Evolutionary conservation across 257 asterid species (phyloP).

Genomic region (Plantago major): DNA sequence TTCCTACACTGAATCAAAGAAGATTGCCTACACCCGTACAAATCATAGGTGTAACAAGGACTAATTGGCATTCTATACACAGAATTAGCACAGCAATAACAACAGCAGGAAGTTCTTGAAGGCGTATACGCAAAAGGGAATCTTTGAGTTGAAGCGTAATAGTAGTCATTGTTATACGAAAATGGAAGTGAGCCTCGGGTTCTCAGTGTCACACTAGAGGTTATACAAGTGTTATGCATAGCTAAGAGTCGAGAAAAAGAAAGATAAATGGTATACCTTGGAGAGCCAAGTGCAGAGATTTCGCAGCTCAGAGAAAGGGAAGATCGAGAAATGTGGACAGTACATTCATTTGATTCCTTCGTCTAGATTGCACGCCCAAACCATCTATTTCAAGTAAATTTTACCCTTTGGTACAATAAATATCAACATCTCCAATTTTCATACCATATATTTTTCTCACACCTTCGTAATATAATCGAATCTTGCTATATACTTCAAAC

Average conservation of each 20-base stretch:
- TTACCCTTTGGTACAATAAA: too few species aligned
- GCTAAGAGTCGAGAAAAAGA: slow-evolving; percentile 8
- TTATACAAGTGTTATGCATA: slow-evolving; percentile 52
- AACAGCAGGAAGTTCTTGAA: slow-evolving; percentile 30
- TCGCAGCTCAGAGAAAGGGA: neutral
- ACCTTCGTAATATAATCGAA: too few species aligned
- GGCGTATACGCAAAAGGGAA: slow-evolving; percentile 44
- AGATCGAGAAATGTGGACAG: slow-evolving; percentile 7
- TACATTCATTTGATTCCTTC: too few species aligned
- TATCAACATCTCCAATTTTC: too few species aligned
- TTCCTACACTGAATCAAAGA: slow-evolving; percentile 63
- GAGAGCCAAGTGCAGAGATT: slow-evolving; percentile 26
- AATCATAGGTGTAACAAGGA: slow-evolving; percentile 39
- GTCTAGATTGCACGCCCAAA: too few species aligned
- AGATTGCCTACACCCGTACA: slow-evolving; percentile 66
- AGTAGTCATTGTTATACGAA: slow-evolving; percentile 36
- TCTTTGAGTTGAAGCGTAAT: slow-evolving; percentile 33
- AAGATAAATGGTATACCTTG: slow-evolving; percentile 29
- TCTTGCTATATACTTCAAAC: too few species aligned
- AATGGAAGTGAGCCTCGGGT: slow-evolving; percentile 42
- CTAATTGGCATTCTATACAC: slow-evolving; percentile 29
- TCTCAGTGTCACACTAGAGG: slow-evolving; percentile 52
- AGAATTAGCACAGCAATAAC: slow-evolving; percentile 50
- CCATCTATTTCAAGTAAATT: too few species aligned
- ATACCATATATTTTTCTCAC: too few species aligned